phyloP scores from a whole-genome alignment of 2,329 filamentous ascomycete species.

The Onygenales sp. region DNA sequence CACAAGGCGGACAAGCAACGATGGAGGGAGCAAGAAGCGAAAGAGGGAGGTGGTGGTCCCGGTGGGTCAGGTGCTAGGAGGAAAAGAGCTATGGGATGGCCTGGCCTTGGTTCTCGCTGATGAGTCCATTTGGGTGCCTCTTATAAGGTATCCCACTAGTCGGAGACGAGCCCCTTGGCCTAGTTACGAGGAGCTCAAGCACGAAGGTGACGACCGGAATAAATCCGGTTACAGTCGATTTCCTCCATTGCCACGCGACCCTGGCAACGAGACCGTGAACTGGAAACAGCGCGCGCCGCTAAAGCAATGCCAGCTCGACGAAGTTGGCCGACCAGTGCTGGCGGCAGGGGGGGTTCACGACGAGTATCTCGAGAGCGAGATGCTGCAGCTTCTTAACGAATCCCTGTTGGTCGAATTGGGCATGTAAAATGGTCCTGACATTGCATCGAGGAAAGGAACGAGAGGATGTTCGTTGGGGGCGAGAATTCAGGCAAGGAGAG shows the following conservation, averaged over 20 bases:
- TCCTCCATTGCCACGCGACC: conserved; percentile 21
- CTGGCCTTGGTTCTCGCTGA: conserved; percentile 17
- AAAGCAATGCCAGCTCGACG: conserved; percentile 15
- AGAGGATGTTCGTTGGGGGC: background rate
- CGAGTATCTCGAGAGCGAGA: conserved; percentile 8
- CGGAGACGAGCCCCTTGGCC: conserved; percentile 21
- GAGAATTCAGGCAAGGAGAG: background rate
- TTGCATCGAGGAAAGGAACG: background rate
- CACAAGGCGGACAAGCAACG: background rate
- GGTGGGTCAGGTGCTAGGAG: conserved; percentile 12
- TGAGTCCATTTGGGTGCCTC: conserved; percentile 20
- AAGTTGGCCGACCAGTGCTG: conserved; percentile 11
- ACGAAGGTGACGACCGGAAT: conserved; percentile 22
- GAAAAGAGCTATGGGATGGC: conserved; percentile 15
- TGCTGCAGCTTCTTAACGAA: conserved; percentile 9
- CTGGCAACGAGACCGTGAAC: conserved; percentile 22
- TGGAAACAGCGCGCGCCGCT: conserved; percentile 21
- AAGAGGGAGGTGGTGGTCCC: background rate
- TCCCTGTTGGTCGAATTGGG: conserved; percentile 12
- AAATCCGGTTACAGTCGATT: conserved; percentile 22
- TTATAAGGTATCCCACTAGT: conserved; percentile 3
- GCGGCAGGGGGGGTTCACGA: background rate
- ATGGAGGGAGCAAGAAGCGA: background rate
- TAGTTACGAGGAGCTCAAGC: conserved; percentile 20
- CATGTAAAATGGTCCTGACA: background rate